Percentiles rank a stretch among this genome's conserved stretches.
Conservation (phyloP, 768 basidiomycete genomes). For the Auricularia auricula-judae region DNA sequence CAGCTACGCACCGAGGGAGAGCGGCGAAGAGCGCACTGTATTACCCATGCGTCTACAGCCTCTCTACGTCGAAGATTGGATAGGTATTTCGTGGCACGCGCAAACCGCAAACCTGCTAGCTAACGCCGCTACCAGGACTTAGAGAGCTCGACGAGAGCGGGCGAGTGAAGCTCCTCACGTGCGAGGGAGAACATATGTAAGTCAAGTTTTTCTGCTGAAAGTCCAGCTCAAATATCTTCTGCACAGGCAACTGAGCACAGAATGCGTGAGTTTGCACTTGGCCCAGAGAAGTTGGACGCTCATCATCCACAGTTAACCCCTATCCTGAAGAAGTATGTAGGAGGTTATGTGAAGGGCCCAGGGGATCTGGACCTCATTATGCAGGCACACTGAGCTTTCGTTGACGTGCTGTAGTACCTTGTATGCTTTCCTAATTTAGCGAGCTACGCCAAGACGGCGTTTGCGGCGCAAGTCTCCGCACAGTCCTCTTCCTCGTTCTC, state of each 20-base stretch:
- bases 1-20: conserved; percentile 38
- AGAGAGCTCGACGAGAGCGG: conserved; percentile 57
- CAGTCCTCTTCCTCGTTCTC: background rate
- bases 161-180: conserved; percentile 45
- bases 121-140: conserved; percentile 18
- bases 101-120: background rate
- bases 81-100: conserved; percentile 31
- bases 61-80: conserved; percentile 71
- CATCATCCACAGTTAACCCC: conserved; percentile 28
- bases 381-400: background rate
- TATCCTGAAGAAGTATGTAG: conserved; percentile 25
- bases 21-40: conserved; percentile 24
- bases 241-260: background rate
- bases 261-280: background rate
- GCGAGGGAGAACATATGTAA: conserved; percentile 66
- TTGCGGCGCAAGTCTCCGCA: background rate
- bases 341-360: conserved; percentile 2
- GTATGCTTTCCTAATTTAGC: no score
- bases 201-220: background rate
- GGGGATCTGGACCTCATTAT: no score
- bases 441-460: no score
- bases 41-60: conserved; percentile 65
- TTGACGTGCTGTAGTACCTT: no score
- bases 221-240: background rate
- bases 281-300: background rate